These are phyloP conservation scores for Guyanaporus albipodus DNA, from an alignment of 768 basidiomycete species.

Conservation along the genomic window DNA sequence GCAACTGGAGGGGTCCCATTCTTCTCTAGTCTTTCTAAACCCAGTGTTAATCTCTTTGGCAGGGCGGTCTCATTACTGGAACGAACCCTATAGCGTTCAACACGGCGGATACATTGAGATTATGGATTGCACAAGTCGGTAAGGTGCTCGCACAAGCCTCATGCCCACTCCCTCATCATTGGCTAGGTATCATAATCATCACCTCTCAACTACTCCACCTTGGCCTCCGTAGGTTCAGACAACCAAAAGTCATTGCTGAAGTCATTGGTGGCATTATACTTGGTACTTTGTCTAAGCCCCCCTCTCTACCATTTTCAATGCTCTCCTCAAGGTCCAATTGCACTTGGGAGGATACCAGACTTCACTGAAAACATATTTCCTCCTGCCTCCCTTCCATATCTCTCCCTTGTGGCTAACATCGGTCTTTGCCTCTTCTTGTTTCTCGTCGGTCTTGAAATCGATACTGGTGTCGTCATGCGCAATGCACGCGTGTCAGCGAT, in stretches of 20 bases:
- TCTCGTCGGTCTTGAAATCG: slow-evolving; percentile 91
- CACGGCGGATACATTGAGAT: slow-evolving; percentile 59
- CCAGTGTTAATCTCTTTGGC: slow-evolving; percentile 1
- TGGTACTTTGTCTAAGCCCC: slow-evolving; percentile 48
- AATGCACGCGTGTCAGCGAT: slow-evolving; percentile 64
- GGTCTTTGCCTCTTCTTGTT: slow-evolving; percentile 88
- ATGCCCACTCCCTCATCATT: neutral
- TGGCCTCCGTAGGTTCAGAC: slow-evolving; percentile 65
- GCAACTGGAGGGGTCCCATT: slow-evolving; percentile 23
- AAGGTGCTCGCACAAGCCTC: slow-evolving; percentile 17
- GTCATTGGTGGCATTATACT: slow-evolving; percentile 89
- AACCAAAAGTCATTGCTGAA: slow-evolving; percentile 84
- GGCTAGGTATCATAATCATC: slow-evolving; percentile 72
- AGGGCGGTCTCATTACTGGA: slow-evolving; percentile 77
- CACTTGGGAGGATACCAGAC: slow-evolving; percentile 78
- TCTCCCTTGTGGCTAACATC: slow-evolving; percentile 85
- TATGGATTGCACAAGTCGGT: slow-evolving; percentile 83
- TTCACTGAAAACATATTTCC: slow-evolving; percentile 90
- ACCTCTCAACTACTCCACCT: slow-evolving; percentile 77
- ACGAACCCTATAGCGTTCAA: slow-evolving; percentile 69
- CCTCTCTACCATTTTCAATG: neutral
- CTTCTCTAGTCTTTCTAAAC: neutral
- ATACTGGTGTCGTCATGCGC: slow-evolving; percentile 69
- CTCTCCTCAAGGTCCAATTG: slow-evolving; percentile 39
- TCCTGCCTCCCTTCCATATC: slow-evolving; percentile 59